Evolutionary conservation across 805 yeast genomes (phyloP).

Genomic region (Candida berthetii): DNA sequence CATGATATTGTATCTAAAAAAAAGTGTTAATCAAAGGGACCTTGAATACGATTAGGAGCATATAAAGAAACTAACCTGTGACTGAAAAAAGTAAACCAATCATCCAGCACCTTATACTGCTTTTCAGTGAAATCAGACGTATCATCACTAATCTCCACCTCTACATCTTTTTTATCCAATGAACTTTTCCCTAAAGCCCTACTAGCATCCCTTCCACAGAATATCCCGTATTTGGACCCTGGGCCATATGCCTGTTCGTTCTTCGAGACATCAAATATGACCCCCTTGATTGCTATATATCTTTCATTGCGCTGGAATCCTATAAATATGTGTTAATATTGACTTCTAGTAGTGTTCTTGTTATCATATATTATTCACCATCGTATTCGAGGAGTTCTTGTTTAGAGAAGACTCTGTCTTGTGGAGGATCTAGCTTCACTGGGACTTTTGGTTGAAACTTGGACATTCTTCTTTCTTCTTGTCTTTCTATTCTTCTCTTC

Average conservation of each 20-base stretch:
- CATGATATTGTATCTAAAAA: conserved; percentile 1
- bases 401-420: conserved; percentile 33
- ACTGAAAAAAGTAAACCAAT: conserved; percentile 66
- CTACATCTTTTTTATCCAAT: conserved; percentile 41
- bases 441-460: conserved; percentile 51
- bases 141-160: conserved; percentile 32
- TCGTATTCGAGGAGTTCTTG: conserved; percentile 38
- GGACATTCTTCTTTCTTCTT: too few relatives aligned
- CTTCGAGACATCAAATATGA: conserved; percentile 69
- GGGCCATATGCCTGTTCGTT: conserved; percentile 70
- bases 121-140: conserved; percentile 47
- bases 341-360: not conserved
- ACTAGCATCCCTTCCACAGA: conserved; percentile 75
- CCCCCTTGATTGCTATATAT: conserved; percentile 73
- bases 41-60: too few relatives aligned
- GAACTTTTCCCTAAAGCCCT: conserved; percentile 71
- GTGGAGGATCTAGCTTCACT: conserved; percentile 46
- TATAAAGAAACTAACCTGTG: conserved; percentile 41
- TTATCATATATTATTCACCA: conserved; percentile 25
- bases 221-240: conserved; percentile 63
- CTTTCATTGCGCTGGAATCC: conserved; percentile 37
- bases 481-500: too few relatives aligned
- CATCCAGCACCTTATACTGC: conserved; percentile 57
- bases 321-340: too few relatives aligned
- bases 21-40: not conserved